Base-by-base conservation (phyloP, 108 stramenopile species). In the Nitzschia putrida region DNA sequence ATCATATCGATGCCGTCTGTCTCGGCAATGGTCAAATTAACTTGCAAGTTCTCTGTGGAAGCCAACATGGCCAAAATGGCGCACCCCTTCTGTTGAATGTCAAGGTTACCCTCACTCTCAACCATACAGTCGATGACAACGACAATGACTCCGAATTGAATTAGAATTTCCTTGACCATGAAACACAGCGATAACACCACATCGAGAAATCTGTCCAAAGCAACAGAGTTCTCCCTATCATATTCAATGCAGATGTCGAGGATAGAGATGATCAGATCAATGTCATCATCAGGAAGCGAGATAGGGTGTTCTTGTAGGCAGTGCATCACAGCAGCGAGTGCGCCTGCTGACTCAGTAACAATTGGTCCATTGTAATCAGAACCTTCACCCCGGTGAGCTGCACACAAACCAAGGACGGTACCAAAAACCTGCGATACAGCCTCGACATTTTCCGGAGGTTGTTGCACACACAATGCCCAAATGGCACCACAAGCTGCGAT, bases 1-100 rank as follows among this genome's bases (percentile, higher is more conserved):
- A 81, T 61, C 80, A 76, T 72, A 24, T 81, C 74, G 21, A 81
- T 74, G 13, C 80, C 80, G 63, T 81, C 74, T 3, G 80, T 81
- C 51, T 81, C 74, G 20, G 70, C 71, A 29, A 81, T 76, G 57
- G 74, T 77, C 13, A 81, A 39, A 50, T 75, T 81, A 0, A 76
- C 74, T 72, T 81, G 74, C 57, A 81, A 45, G 53, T 81, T 76
- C 57, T 76, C 80, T 14, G 80, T 68, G 11, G 74, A 76, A 1
- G 80, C 68, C 29, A 81, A 51, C 2, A 71, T 11, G 7, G 80
- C 80, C 22, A 81, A 70, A 38, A 81, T 75, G 20, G 74, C 66
- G 58, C 80, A 81, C 7, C 80, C 80, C 18, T 42, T 52, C 34
- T 74, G 69, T 52, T 81, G 80, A 13, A 81, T 65, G 11, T 12